phyloP scores from a whole-genome alignment of 371 early-diverging fungal genomes.

The Umbelopsis sp. region DNA sequence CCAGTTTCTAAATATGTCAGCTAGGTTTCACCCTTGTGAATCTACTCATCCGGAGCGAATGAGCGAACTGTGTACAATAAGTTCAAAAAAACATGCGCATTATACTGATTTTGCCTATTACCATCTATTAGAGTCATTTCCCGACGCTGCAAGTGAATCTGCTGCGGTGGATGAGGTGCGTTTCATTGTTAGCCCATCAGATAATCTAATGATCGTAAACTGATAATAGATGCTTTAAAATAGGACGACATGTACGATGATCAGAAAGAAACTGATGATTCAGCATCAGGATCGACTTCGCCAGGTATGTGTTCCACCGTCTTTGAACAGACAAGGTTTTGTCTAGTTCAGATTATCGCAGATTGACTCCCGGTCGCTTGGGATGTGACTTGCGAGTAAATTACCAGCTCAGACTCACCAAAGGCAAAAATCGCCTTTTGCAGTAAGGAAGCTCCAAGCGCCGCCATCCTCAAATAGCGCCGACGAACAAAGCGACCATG shows the following conservation, averaged over 20 bases:
- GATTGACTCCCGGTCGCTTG: constrained; percentile 1
- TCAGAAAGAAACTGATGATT: neutral
- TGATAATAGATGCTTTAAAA: neutral
- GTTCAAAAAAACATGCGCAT: neutral
- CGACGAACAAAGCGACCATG: constrained; percentile 13
- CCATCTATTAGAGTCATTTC: constrained; percentile 6
- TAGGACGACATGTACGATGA: neutral
- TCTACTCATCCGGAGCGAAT: constrained; percentile 8
- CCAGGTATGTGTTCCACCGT: neutral
- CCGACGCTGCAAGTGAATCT: constrained; percentile 10
- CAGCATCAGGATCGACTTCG: neutral
- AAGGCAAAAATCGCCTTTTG: constrained; percentile 20
- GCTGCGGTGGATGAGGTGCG: neutral
- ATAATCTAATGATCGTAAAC: constrained; percentile 4
- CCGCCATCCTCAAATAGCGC: constrained; percentile 16
- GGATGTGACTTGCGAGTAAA: constrained; percentile 17
- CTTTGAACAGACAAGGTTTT: neutral
- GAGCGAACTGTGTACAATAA: neutral
- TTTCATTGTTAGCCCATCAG: constrained; percentile 10
- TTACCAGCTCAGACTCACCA: constrained; percentile 14
- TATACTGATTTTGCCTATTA: neutral
- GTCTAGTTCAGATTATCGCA: constrained; percentile 17
- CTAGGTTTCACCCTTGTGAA: neutral
- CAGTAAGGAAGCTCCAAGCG: constrained; percentile 19
- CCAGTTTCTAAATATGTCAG: constrained; percentile 15